Evolutionary conservation across 495 filamentous ascomycete species (phyloP), one percentile per base, ranked within the genome.

Genomic region (Podospora tetraspora): DNA sequence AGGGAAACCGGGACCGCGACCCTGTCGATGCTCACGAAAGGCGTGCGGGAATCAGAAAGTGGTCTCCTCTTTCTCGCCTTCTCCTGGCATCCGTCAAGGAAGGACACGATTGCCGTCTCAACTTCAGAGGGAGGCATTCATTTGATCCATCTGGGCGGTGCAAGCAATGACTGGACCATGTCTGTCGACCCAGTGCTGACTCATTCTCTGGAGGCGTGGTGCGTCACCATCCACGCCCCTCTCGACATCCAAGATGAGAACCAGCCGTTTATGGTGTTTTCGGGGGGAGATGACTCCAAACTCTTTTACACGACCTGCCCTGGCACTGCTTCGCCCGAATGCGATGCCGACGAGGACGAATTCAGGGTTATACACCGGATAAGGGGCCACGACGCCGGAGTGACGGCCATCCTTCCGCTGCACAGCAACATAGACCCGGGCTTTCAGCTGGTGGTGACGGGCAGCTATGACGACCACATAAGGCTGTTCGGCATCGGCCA

Each of bases 401-500:
- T 99, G 2, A 97, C 94, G 0, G 87, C 92, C 1, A 94, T 99
- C 66, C 75, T 97, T 32, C 90, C 92, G 0, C 72, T 93, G 11
- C 74, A 52, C 43, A 52, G 81, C 1, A 62, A 85, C 10, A 61
- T 76, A 4, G 63, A 71, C 27, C 78, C 78, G 22, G 78, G 74
- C 21, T 78, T 79, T 0, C 83, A 83, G 22, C 70, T 93, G 8
- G 69, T 97, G 9, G 72, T 97, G 32, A 98, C 93, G 3, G 95
- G 95, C 12, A 94, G 92, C 73, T 99, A 98, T 76, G 95, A 99
- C 70, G 96, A 99, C 70, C 79, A 83, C 74, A 79, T 97, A 52
- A 84, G 95, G 37, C 80, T 96, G 24, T 91, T 81, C 62, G 69
- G 76, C 0, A 68, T 83, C 6, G 59, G 86, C 62, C 79, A 89